Evolutionary conservation across 257 asterid species (phyloP).

Genomic region (Cinchona pubescens): DNA sequence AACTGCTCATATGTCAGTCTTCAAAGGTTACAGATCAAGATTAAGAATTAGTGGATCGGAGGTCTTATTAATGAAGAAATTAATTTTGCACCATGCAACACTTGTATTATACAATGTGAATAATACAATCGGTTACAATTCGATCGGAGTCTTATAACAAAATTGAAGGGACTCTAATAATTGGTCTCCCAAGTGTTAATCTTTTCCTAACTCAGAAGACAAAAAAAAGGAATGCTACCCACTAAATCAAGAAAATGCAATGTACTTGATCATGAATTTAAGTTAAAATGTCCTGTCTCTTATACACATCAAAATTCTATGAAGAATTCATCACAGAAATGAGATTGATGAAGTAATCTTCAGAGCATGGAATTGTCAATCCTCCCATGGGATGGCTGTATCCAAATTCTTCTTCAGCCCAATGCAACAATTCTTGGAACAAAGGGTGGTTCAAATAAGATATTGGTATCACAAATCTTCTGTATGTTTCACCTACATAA

Average conservation of each 20-base stretch:
- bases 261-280: background rate
- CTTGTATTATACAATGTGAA: background rate
- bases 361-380: conserved; percentile 45
- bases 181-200: background rate
- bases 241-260: background rate
- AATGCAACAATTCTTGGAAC: conserved; percentile 57
- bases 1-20: background rate
- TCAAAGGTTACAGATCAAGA: background rate
- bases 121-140: background rate
- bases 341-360: conserved; percentile 37
- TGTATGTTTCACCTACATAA: conserved; percentile 27
- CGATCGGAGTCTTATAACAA: conserved; percentile 1
- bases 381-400: conserved; percentile 47
- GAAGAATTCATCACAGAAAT: conserved; percentile 25
- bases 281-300: background rate
- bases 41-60: background rate
- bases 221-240: background rate
- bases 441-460: conserved; percentile 42
- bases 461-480: conserved; percentile 33
- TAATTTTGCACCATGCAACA: background rate
- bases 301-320: background rate
- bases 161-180: conserved; percentile 9
- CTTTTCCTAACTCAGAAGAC: background rate
- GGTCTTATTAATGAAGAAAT: background rate
- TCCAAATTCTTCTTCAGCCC: conserved; percentile 71